These are phyloP conservation scores for Amborella trichopoda DNA, from an alignment of 164 flowering plant species.

Conservation along the genomic window DNA sequence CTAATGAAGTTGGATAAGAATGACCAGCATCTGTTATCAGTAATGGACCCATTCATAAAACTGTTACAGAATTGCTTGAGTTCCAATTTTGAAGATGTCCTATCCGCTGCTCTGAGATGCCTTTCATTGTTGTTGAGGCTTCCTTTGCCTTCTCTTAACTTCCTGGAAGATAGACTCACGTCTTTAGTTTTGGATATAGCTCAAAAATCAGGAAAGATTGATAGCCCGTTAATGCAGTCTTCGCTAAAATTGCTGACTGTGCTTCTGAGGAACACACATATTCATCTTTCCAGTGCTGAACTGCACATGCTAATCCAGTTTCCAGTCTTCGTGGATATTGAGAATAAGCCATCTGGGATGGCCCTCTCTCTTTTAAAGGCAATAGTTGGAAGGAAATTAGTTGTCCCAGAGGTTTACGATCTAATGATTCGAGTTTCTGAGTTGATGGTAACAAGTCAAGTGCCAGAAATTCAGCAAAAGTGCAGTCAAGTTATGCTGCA, in stretches of 20 bases:
- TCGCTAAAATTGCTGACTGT: conserved; percentile 61
- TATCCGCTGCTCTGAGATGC: conserved; percentile 59
- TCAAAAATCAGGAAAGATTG: conserved; percentile 32
- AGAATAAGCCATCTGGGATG: conserved; percentile 52
- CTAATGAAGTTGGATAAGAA: conserved; percentile 37
- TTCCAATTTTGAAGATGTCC: conserved; percentile 73
- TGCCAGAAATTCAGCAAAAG: conserved; percentile 55
- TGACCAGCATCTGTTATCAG: conserved; percentile 30
- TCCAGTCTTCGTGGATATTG: conserved; percentile 82
- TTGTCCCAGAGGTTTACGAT: conserved; percentile 84
- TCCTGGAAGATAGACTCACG: conserved; percentile 58
- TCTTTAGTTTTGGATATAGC: conserved; percentile 54
- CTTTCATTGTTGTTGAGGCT: conserved; percentile 47
- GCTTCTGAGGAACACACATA: conserved; percentile 45
- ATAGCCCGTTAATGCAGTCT: conserved; percentile 50
- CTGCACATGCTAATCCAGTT: conserved; percentile 59
- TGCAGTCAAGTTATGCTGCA: conserved; percentile 72
- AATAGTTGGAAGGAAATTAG: conserved; percentile 53
- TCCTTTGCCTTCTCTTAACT: conserved; percentile 66
- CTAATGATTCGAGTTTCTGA: conserved; percentile 48
- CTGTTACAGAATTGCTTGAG: conserved; percentile 47
- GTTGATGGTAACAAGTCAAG: conserved; percentile 78
- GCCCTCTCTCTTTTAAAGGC: conserved; percentile 79
- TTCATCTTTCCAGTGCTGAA: conserved; percentile 64
- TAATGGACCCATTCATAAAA: conserved; percentile 74